These are phyloP conservation scores for Fusarium sp. DNA, from an alignment of 2,329 filamentous ascomycete species.

Conservation along the genomic window DNA sequence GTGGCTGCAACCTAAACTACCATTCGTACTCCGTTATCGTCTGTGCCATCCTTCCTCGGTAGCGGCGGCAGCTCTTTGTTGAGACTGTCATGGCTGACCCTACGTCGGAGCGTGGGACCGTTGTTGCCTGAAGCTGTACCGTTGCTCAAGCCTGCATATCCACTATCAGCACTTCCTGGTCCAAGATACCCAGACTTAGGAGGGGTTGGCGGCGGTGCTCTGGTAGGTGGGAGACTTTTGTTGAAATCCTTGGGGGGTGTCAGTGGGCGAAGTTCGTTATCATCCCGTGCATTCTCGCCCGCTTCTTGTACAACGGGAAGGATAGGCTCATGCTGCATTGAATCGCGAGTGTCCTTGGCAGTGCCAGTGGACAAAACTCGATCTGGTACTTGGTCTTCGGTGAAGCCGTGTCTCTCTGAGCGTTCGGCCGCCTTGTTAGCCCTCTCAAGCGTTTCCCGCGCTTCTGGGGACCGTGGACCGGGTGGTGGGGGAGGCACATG, in stretches of 20 bases:
- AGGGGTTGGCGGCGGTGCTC: constrained; percentile 52
- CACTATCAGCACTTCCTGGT: constrained; percentile 61
- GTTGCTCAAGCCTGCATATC: constrained; percentile 55
- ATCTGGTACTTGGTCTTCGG: constrained; percentile 67
- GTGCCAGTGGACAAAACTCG: constrained; percentile 62
- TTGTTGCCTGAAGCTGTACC: constrained; percentile 47
- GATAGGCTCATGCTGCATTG: constrained; percentile 64
- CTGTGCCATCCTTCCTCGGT: constrained; percentile 52
- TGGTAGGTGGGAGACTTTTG: constrained; percentile 57
- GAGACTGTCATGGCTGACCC: constrained; percentile 66
- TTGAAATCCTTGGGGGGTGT: constrained; percentile 56
- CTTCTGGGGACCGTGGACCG: constrained; percentile 52
- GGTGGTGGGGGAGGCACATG: constrained; percentile 58
- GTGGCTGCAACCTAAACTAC: constrained; percentile 48
- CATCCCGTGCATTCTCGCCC: constrained; percentile 69
- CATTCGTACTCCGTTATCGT: constrained; percentile 47
- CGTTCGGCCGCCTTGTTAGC: constrained; percentile 54
- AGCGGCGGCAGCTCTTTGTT: constrained; percentile 71
- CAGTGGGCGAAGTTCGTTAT: constrained; percentile 53
- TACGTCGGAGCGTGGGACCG: constrained; percentile 48
- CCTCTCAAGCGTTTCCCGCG: constrained; percentile 54
- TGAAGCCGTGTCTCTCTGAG: constrained; percentile 48
- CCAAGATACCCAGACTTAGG: constrained; percentile 51
- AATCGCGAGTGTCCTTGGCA: constrained; percentile 61
- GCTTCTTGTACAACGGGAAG: constrained; percentile 91